Conservation (phyloP, 2,329 filamentous ascomycete species). For the Botrytis deweyae region DNA sequence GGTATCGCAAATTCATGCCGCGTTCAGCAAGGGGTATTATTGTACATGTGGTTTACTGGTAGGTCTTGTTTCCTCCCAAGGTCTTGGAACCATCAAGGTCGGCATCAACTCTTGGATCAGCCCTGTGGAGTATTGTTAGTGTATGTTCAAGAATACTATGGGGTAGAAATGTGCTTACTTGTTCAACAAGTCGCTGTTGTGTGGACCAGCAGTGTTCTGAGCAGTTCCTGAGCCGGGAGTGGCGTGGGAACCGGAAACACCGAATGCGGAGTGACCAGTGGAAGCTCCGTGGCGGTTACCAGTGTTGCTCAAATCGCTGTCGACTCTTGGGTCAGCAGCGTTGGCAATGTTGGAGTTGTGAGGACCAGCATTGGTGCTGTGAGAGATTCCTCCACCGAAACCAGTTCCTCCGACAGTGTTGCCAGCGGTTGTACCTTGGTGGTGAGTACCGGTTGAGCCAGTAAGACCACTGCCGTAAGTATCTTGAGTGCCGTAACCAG, state of each 20-base stretch:
- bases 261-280: slow-evolving; percentile 36
- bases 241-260: slow-evolving; percentile 35
- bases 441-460: slow-evolving; percentile 17
- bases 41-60: slow-evolving; percentile 32
- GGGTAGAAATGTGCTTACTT: slow-evolving; percentile 39
- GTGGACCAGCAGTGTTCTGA: slow-evolving; percentile 50
- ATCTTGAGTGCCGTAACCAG: slow-evolving; percentile 19
- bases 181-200: slow-evolving; percentile 54
- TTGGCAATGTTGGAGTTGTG: slow-evolving; percentile 44
- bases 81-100: slow-evolving; percentile 56
- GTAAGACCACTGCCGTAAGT: slow-evolving; percentile 13
- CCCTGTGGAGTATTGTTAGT: slow-evolving; percentile 40
- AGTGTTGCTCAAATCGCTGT: slow-evolving; percentile 49
- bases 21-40: not conserved
- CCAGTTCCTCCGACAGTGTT: slow-evolving; percentile 21
- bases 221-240: slow-evolving; percentile 41
- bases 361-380: slow-evolving; percentile 41
- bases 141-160: not conserved
- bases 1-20: slow-evolving; percentile 15
- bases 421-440: slow-evolving; percentile 12
- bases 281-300: slow-evolving; percentile 39
- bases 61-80: slow-evolving; percentile 53
- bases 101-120: slow-evolving; percentile 54
- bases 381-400: slow-evolving; percentile 30
- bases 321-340: slow-evolving; percentile 52